Evolutionary conservation across 192 early-diverging fungal genomes (phyloP).

Genomic region (Backusella westeae): DNA sequence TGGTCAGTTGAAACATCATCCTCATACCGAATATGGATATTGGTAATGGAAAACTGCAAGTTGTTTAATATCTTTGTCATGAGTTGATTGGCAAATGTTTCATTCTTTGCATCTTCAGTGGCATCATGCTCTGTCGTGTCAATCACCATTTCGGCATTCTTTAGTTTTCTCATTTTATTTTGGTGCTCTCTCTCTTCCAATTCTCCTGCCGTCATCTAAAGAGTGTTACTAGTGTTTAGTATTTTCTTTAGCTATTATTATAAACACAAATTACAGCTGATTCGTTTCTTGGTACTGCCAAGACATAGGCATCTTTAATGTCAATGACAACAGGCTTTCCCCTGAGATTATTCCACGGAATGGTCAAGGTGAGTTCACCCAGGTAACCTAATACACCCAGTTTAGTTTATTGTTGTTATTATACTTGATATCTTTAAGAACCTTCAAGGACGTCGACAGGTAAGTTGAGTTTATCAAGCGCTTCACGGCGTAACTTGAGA

Average conservation of each 20-base stretch:
- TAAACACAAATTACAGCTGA: slow-evolving; percentile 43
- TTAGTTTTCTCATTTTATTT: slow-evolving; percentile 81
- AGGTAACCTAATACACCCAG: slow-evolving; percentile 68
- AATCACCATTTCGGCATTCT: slow-evolving; percentile 64
- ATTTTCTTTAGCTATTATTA: background rate
- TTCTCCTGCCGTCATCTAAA: slow-evolving; percentile 75
- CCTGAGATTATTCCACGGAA: slow-evolving; percentile 97
- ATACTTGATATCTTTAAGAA: background rate
- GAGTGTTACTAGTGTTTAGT: background rate
- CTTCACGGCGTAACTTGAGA: slow-evolving; percentile 82
- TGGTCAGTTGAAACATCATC: slow-evolving; percentile 77
- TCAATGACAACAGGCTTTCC: slow-evolving; percentile 88
- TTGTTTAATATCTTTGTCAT: slow-evolving; percentile 96
- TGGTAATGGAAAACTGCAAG: slow-evolving; percentile 89
- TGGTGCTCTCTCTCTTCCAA: slow-evolving; percentile 75
- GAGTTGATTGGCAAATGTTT: slow-evolving; percentile 87
- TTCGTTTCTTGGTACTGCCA: slow-evolving; percentile 81
- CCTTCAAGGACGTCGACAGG: slow-evolving; percentile 92
- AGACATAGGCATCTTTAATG: slow-evolving; percentile 85
- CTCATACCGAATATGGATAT: slow-evolving; percentile 96
- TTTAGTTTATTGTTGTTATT: background rate
- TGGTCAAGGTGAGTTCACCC: slow-evolving; percentile 88
- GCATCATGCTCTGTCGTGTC: slow-evolving; percentile 26
- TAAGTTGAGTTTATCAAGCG: slow-evolving; percentile 90
- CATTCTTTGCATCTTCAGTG: slow-evolving; percentile 53